These are phyloP conservation scores for Aspergillus hiratsukae DNA, from an alignment of 2,329 filamentous ascomycete genomes.

Conservation along the genomic window DNA sequence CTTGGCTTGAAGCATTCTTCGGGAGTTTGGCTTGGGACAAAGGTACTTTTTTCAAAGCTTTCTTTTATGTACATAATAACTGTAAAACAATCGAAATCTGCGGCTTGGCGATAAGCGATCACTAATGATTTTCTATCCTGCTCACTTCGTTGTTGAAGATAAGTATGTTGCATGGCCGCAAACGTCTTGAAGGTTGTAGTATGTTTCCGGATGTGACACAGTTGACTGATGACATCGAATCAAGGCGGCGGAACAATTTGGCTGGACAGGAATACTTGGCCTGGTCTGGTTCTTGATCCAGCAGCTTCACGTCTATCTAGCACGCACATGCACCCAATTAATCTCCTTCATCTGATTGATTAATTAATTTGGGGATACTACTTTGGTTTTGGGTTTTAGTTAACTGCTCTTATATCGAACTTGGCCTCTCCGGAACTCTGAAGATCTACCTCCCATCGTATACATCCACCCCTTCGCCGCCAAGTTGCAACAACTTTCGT, in stretches of 20 bases:
- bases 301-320: background rate
- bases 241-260: background rate
- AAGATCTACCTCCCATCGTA: background rate
- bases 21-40: background rate
- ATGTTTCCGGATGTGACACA: background rate
- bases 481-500: background rate
- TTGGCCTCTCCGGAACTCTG: background rate
- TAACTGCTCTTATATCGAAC: background rate
- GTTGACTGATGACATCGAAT: background rate
- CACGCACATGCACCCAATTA: background rate
- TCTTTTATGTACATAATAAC: background rate
- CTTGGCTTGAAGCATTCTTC: background rate
- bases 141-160: background rate
- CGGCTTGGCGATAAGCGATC: background rate
- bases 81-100: conserved; percentile 9
- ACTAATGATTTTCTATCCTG: background rate
- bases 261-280: background rate
- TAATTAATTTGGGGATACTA: background rate
- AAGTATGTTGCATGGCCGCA: conserved; percentile 14
- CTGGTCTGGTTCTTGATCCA: background rate
- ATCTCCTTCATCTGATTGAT: background rate
- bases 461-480: background rate
- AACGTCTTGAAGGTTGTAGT: conserved; percentile 8
- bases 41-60: background rate
- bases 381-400: background rate